Evolutionary conservation across 2,329 filamentous ascomycete species (phyloP).

Genomic region (Exophiala lecanii-corni): DNA sequence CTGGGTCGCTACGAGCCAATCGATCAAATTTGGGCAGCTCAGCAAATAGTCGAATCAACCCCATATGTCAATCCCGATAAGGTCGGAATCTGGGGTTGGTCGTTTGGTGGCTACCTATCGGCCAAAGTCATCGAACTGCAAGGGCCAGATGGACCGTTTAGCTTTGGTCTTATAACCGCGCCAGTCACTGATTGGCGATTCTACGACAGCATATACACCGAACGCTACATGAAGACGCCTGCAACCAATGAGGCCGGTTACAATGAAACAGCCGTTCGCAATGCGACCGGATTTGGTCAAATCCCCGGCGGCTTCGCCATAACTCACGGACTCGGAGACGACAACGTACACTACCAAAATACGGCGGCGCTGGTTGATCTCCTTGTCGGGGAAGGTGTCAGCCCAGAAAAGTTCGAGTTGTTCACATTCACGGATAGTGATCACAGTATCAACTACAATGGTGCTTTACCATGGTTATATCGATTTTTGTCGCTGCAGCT

Average conservation of each 20-base stretch:
- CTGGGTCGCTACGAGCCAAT: slow-evolving; percentile 60
- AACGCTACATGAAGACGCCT: slow-evolving; percentile 66
- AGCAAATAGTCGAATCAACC: slow-evolving; percentile 44
- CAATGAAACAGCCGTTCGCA: slow-evolving; percentile 55
- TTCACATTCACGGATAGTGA: slow-evolving; percentile 63
- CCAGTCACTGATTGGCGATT: slow-evolving; percentile 66
- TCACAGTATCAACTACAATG: slow-evolving; percentile 58
- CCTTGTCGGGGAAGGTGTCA: slow-evolving; percentile 55
- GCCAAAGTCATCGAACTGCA: slow-evolving; percentile 62
- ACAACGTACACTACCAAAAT: slow-evolving; percentile 70
- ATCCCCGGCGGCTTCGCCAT: slow-evolving; percentile 58
- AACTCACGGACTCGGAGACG: slow-evolving; percentile 63
- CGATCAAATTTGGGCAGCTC: slow-evolving; percentile 65
- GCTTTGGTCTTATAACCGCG: slow-evolving; percentile 59
- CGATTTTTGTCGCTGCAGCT: slow-evolving; percentile 58
- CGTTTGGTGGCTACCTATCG: slow-evolving; percentile 62
- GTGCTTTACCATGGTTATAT: slow-evolving; percentile 54
- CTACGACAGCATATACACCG: slow-evolving; percentile 68
- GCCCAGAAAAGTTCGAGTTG: slow-evolving; percentile 58
- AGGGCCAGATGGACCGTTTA: slow-evolving; percentile 51
- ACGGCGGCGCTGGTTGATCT: slow-evolving; percentile 58
- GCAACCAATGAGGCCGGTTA: slow-evolving; percentile 57
- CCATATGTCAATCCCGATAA: slow-evolving; percentile 54
- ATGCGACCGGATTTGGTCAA: slow-evolving; percentile 57
- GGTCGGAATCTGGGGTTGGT: slow-evolving; percentile 66